Evolutionary conservation across 495 filamentous ascomycete genomes (phyloP), one percentile per base, ranked within the genome.

Genomic region (Trichoderma erinaceum): DNA sequence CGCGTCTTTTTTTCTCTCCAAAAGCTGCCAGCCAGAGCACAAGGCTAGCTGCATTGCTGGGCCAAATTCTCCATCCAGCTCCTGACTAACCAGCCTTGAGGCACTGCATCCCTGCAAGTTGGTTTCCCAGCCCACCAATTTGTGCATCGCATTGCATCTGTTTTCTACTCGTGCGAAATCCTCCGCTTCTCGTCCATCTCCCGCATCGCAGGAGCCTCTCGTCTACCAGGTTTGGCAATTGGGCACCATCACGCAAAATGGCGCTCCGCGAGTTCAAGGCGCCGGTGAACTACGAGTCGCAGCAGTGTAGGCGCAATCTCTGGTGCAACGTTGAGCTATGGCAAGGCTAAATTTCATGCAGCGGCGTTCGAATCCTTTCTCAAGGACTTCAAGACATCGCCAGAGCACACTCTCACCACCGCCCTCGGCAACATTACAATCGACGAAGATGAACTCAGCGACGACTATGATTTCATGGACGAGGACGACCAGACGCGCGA

Each of bases 401-500:
- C 91, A 10, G 80, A 88, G 65, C 89, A 93, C 73, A 85, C 85
- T 4, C 83, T 91, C 68, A 87, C 89, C 66, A 85, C 90, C 73
- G 92, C 92, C 21, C 79, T 99, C 41, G 86, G 91, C 69, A 88
- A 90, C 65, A 84, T 99, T 73, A 89, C 91, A 75, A 89, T 99
- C 70, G 89, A 94, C 77, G 93, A 89, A 68, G 90, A 93, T 80
- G 88, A 89, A 71, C 84, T 89, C n/a, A 93, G 90, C 78, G 93
- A 97, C 74, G 93, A 96, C 72, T 93, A 97, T 74, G 92, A 96
- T 73, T 92, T 96, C 78, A 92, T 97, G 90, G 91, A 96, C 73
- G 90, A 97, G 78, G 87, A 86, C 63, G 89, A 90, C 68, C 41
- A 66, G 27, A 86, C 86, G 61, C 82, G 81, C 44, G 79, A 78